These are phyloP conservation scores for Suillus plorans DNA, from an alignment of 768 basidiomycete species.

Conservation along the genomic window DNA sequence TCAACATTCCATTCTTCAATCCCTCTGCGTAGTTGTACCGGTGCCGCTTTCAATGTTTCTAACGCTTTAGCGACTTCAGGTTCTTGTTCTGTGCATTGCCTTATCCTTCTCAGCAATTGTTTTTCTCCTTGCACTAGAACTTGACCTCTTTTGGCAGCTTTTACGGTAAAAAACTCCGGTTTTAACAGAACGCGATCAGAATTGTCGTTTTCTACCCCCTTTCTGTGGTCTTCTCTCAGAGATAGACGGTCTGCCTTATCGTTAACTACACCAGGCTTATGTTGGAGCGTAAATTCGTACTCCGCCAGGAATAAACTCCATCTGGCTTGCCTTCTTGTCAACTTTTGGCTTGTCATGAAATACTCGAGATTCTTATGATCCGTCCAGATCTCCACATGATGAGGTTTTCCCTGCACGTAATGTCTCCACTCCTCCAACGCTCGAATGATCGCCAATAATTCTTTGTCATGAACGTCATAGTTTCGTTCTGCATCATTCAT, in stretches of 20 bases:
- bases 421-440: neutral
- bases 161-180: no score
- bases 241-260: neutral
- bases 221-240: no score
- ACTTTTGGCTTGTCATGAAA: conserved; percentile 32
- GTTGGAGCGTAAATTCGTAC: neutral
- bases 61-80: no score
- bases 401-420: neutral
- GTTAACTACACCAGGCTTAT: neutral
- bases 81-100: no score
- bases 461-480: conserved; percentile 39
- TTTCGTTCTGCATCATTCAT: conserved; percentile 35
- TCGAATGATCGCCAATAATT: neutral
- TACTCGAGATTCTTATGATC: conserved; percentile 41
- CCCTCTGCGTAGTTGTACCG: no score
- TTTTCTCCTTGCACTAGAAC: no score
- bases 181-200: no score
- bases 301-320: neutral
- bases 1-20: no score
- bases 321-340: neutral
- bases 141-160: no score
- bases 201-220: no score
- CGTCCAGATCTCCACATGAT: neutral
- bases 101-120: no score
- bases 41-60: no score